phyloP scores from a whole-genome alignment of 495 filamentous ascomycete genomes.

The Haplographium delicatum region DNA sequence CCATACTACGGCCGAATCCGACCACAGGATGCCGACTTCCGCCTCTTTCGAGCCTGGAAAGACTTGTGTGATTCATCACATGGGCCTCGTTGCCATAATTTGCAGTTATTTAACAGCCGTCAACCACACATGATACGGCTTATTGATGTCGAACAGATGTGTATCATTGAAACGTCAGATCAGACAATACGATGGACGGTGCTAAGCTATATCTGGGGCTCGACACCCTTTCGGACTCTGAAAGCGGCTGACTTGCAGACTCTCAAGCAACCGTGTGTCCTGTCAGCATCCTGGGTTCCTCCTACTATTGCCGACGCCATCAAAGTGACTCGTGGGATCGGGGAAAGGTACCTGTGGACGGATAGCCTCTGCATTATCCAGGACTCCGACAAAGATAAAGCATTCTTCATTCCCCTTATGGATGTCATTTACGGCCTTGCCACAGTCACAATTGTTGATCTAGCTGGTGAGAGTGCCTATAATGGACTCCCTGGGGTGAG shows the following conservation, averaged over 20 bases:
- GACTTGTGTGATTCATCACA: too few species aligned
- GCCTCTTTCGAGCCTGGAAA: too few species aligned
- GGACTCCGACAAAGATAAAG: background rate
- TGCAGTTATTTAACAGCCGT: too few species aligned
- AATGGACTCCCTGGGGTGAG: background rate
- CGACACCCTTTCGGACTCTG: background rate
- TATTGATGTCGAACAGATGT: too few species aligned
- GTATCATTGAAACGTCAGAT: too few species aligned
- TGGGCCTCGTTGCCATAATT: too few species aligned
- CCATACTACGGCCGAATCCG: too few species aligned
- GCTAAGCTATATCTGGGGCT: background rate
- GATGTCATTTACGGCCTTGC: background rate
- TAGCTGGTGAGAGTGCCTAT: background rate
- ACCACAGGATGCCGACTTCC: too few species aligned
- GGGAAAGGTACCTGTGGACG: background rate
- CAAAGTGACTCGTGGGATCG: background rate
- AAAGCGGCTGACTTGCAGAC: background rate
- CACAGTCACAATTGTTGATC: background rate
- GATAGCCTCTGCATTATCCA: background rate
- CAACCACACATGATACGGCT: too few species aligned
- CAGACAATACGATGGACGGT: too few species aligned
- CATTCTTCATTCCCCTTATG: background rate
- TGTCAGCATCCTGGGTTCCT: background rate
- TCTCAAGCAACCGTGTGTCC: background rate
- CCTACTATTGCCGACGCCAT: background rate